These are phyloP conservation scores for Extremus antarcticus DNA, from an alignment of 495 filamentous ascomycete species.

Conservation along the genomic window DNA sequence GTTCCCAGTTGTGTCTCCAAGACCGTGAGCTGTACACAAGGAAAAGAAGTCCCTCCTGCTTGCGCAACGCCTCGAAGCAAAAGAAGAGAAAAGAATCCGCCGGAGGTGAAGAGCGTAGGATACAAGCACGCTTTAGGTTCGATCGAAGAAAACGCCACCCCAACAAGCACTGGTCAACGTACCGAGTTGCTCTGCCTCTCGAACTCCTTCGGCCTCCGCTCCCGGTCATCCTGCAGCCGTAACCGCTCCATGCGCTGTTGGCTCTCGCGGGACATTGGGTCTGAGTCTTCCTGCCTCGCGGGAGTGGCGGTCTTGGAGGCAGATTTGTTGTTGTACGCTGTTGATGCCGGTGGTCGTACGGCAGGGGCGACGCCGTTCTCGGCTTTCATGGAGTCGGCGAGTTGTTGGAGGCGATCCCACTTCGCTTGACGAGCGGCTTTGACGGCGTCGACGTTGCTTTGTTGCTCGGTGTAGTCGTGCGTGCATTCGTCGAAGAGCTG, in stretches of 20 bases:
- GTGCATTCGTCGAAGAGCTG: constrained; percentile 98
- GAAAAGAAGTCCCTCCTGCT: background rate
- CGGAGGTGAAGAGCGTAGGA: background rate
- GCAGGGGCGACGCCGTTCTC: constrained; percentile 33
- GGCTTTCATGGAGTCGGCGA: constrained; percentile 52
- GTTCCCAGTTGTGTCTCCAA: background rate
- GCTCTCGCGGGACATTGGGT: constrained; percentile 68
- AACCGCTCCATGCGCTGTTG: constrained; percentile 74
- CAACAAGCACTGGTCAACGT: constrained; percentile 25
- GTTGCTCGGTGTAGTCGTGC: constrained; percentile 93
- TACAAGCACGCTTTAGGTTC: background rate
- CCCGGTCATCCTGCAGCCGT: constrained; percentile 65
- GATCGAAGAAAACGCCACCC: background rate
- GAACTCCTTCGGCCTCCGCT: constrained; percentile 38
- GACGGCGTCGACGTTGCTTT: constrained; percentile 73
- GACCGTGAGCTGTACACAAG: background rate
- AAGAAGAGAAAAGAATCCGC: background rate
- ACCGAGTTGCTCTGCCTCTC: constrained; percentile 33
- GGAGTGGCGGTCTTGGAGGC: constrained; percentile 28
- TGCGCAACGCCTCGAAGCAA: background rate
- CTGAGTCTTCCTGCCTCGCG: constrained; percentile 54
- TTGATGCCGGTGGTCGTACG: constrained; percentile 18
- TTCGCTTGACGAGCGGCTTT: constrained; percentile 65
- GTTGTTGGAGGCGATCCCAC: constrained; percentile 76
- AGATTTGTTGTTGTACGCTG: constrained; percentile 9